These are phyloP conservation scores for Malassezia globosa DNA, from an alignment of 1,284 basidiomycete species.

Conservation along the genomic window DNA sequence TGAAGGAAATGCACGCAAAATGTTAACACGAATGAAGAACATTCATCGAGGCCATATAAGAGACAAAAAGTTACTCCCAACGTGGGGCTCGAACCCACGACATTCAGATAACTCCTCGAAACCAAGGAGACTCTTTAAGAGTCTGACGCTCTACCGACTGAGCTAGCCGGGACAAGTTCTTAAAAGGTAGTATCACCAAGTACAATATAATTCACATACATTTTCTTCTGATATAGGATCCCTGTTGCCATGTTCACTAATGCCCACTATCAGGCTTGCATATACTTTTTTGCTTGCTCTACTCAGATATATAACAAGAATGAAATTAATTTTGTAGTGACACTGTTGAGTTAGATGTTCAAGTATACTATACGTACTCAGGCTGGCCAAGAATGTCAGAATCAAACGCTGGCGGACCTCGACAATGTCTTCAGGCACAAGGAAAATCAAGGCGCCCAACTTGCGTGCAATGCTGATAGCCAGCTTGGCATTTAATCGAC, in stretches of 20 bases:
- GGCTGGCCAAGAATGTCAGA: conserved; percentile 54
- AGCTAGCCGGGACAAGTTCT: conserved; percentile 29
- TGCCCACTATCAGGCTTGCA: no score
- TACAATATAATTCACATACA: no score
- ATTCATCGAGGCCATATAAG: no score
- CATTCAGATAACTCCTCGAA: conserved; percentile 21
- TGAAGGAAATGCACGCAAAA: no score
- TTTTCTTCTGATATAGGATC: no score
- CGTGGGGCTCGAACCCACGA: conserved; percentile 29
- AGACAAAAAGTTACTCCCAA: conserved; percentile 20
- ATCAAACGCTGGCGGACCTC: conserved; percentile 48
- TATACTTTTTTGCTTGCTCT: no score
- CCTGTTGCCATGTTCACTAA: no score
- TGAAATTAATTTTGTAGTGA: not conserved
- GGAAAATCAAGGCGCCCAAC: conserved; percentile 89
- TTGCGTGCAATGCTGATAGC: conserved; percentile 96
- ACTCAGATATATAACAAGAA: no score
- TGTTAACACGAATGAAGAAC: no score
- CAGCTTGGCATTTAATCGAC: conserved; percentile 72
- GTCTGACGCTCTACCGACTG: conserved; percentile 37
- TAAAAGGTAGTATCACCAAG: no score
- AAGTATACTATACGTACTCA: conserved; percentile 34
- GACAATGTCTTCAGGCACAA: conserved; percentile 73
- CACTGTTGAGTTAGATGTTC: conserved; percentile 10
- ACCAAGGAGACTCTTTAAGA: conserved; percentile 22